These are phyloP conservation scores for Setomelanomma holmii DNA, from an alignment of 2,329 filamentous ascomycete genomes.

Conservation along the genomic window DNA sequence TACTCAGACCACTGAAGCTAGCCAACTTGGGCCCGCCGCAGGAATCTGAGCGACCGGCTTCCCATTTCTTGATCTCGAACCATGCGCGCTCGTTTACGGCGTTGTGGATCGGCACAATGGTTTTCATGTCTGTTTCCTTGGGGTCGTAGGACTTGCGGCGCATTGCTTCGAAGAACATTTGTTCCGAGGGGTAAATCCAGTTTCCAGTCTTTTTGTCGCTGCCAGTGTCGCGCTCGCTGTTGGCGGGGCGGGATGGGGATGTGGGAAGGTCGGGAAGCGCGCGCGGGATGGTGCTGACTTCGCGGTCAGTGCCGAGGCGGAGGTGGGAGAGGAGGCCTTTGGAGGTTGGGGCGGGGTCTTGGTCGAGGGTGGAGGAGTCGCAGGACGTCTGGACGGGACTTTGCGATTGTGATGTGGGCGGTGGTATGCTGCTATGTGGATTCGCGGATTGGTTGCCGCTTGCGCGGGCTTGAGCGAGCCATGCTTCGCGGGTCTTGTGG, in stretches of 20 bases:
- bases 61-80: conserved; percentile 91
- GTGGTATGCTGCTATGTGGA: conserved; percentile 22
- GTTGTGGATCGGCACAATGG: conserved; percentile 96
- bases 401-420: conserved; percentile 16
- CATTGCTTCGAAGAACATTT: conserved; percentile 98
- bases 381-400: conserved; percentile 38
- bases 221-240: conserved; percentile 75
- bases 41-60: conserved; percentile 69
- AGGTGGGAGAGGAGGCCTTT: conserved; percentile 35
- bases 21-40: conserved; percentile 81
- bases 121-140: conserved; percentile 78
- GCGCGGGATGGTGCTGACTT: conserved; percentile 49
- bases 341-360: conserved; percentile 30
- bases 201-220: conserved; percentile 75
- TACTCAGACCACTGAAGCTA: conserved; percentile 75
- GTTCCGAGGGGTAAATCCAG: conserved; percentile 96
- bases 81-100: conserved; percentile 97
- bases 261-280: conserved; percentile 36
- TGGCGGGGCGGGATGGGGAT: conserved; percentile 60
- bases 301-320: conserved; percentile 54
- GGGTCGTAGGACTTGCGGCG: conserved; percentile 84
- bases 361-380: conserved; percentile 48
- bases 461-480: conserved; percentile 74
- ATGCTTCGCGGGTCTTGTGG: conserved; percentile 84
- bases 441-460: conserved; percentile 27